These are phyloP conservation scores for Penicillium crustosum DNA, from an alignment of 2,329 filamentous ascomycete species.

Conservation along the genomic window DNA sequence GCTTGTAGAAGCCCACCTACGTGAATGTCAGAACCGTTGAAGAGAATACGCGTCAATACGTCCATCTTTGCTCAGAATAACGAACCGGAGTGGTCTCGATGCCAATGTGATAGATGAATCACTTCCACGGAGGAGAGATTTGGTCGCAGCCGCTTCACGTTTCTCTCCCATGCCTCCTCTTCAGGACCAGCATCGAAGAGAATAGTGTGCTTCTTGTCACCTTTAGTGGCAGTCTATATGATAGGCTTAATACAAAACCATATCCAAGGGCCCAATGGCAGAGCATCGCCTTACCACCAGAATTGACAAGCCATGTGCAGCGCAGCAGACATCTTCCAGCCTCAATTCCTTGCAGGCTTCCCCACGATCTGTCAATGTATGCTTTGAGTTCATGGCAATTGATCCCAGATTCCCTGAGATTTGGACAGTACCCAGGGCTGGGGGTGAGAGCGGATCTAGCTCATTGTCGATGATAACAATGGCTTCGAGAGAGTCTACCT, in stretches of 20 bases:
- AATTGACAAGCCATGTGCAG: slow-evolving; percentile 56
- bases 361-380: slow-evolving; percentile 40
- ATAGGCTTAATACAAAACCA: not conserved
- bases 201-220: slow-evolving; percentile 46
- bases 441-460: slow-evolving; percentile 53
- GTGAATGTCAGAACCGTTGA: not conserved
- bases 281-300: slow-evolving; percentile 44
- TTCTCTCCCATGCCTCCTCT: slow-evolving; percentile 53
- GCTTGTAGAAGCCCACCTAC: slow-evolving; percentile 53
- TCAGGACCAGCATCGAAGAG: slow-evolving; percentile 58
- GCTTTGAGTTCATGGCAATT: slow-evolving; percentile 40
- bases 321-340: slow-evolving; percentile 55
- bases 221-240: slow-evolving; percentile 49
- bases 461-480: slow-evolving; percentile 57
- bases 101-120: slow-evolving; percentile 56
- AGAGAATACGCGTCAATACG: not conserved
- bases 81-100: slow-evolving; percentile 56
- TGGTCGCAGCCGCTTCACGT: slow-evolving; percentile 46
- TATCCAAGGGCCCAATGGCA: not conserved
- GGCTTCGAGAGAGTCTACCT: slow-evolving; percentile 51
- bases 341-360: slow-evolving; percentile 47
- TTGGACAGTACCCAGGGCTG: slow-evolving; percentile 46
- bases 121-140: slow-evolving; percentile 48
- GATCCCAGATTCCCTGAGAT: slow-evolving; percentile 46
- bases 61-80: not conserved